These are phyloP conservation scores for Nitzschia inconspicua DNA, from an alignment of 108 stramenopile species.

Conservation along the genomic window DNA sequence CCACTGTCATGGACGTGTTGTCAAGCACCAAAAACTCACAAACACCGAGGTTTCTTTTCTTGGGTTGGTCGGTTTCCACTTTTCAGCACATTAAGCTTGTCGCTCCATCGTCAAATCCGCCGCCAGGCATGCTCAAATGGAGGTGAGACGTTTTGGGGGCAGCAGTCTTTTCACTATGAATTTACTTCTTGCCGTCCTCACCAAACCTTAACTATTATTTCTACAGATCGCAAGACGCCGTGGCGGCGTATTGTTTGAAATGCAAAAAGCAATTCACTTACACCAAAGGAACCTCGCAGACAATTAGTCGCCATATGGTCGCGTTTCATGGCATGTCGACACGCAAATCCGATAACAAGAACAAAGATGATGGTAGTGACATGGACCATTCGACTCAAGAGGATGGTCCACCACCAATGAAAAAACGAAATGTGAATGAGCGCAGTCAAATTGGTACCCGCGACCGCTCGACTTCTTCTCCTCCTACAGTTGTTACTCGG, in stretches of 20 bases:
- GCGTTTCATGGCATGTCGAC: conserved; percentile 27
- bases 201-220: too few relatives aligned
- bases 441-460: too few relatives aligned
- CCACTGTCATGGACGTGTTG: background rate
- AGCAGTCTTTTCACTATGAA: too few relatives aligned
- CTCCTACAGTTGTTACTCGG: background rate
- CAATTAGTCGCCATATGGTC: conserved; percentile 22
- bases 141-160: too few relatives aligned
- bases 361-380: background rate
- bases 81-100: too few relatives aligned
- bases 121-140: too few relatives aligned
- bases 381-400: background rate
- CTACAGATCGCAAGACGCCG: conserved; percentile 15
- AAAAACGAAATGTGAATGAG: background rate
- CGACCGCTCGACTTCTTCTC: too few relatives aligned
- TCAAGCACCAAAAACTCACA: background rate
- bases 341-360: background rate
- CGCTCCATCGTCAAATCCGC: too few relatives aligned
- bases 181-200: background rate
- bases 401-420: background rate
- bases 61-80: too few relatives aligned
- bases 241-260: conserved; percentile 34
- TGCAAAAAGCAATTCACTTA: conserved; percentile 33
- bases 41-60: too few relatives aligned
- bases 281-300: conserved; percentile 24